Base-by-base conservation (phyloP, 805 yeast species). In the Ogataea sp. region DNA sequence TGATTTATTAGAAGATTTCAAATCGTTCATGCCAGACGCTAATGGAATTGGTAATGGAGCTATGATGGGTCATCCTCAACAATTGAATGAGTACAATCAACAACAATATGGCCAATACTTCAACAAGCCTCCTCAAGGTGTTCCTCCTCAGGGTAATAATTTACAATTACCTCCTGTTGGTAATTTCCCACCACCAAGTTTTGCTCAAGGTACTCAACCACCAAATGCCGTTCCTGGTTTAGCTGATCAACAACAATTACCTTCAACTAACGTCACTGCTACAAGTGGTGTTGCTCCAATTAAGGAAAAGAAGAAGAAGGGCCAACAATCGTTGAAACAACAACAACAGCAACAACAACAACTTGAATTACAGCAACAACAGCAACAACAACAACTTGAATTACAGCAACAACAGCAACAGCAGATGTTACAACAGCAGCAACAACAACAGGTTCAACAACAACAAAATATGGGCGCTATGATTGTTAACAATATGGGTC, bases 1-100 rank as follows among this genome's bases (percentile, higher is more conserved):
- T 1, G 99, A 93, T 54, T 70, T 93, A 43, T 66, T 93, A 45
- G 95, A 88, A 49, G 98, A 94, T 56, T 93, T 93, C 64, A 88
- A 89, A 59, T 89, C 88, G 59, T 93, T 93, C 58, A 71, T 93
- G 59, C 98, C 98, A 2, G 97, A 90, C 52, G 74, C 82, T 5
- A 51, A 62, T 51, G 32, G 56, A 41, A 39, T 43, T 47, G 42
- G 54, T 44, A 38, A 58, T 46, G 41, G 56, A 45, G 29, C 62
- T 43, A 46, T 44, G 20, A 44, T 48, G 4, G 56, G 47, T 36
- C 55, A 39, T 15, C 45, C 36, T 20, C 34, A 34, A 27, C 52
- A 42, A n/a, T n/a, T n/a, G n/a, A 29, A 50, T 39, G 23, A 44
- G 42, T 28, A 28, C 39, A 38, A 42, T 41, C 20, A 58, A 54